phyloP scores from a whole-genome alignment of 345 rosid species.

The Lenwebbia sp. region DNA sequence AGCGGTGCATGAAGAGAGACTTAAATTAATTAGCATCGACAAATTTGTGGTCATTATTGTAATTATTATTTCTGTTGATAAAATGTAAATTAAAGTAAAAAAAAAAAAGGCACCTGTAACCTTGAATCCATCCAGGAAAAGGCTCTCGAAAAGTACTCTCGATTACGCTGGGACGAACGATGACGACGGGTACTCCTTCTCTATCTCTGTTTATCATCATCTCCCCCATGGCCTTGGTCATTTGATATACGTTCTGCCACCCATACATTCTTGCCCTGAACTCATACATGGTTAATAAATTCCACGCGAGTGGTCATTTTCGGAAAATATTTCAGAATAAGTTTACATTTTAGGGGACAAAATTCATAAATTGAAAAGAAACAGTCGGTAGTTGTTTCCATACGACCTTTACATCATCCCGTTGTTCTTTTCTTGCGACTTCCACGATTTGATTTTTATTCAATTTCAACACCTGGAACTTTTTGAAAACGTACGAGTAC shows the following conservation, averaged over 20 bases:
- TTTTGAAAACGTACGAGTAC: neutral
- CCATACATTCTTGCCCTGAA: slow-evolving; percentile 19
- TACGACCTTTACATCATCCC: neutral
- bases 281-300: neutral
- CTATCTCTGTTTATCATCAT: slow-evolving; percentile 2
- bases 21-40: neutral
- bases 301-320: neutral
- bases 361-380: neutral
- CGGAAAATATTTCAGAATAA: neutral
- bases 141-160: slow-evolving; percentile 19
- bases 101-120: neutral
- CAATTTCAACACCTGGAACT: neutral
- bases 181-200: slow-evolving; percentile 10
- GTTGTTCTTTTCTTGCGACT: neutral
- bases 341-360: too few relatives aligned
- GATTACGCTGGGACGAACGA: slow-evolving; percentile 19
- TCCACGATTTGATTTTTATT: neutral
- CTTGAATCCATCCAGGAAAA: slow-evolving; percentile 26
- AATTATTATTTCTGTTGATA: neutral
- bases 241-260: slow-evolving; percentile 14
- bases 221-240: slow-evolving; percentile 36
- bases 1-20: neutral
- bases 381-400: neutral
- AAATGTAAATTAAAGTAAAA: neutral
- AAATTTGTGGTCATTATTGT: neutral